Evolutionary conservation across 257 asterid species (phyloP).

Genomic region (Primulina eburnea): DNA sequence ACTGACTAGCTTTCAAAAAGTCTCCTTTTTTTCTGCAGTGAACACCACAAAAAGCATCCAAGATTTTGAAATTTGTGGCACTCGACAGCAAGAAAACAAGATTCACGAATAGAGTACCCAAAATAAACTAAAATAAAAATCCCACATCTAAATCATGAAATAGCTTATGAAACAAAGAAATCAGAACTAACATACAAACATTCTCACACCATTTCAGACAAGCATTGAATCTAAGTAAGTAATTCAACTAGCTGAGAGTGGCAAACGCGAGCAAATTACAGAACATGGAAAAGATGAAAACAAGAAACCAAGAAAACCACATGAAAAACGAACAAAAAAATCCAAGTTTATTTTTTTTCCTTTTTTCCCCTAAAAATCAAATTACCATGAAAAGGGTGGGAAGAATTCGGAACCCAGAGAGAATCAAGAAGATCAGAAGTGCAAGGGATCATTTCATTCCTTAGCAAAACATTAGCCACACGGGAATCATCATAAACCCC

Average conservation of each 20-base stretch:
- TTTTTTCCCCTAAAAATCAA: background rate
- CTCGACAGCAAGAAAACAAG: constrained; percentile 1
- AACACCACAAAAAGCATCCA: background rate
- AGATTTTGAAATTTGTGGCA: background rate
- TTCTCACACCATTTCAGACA: background rate
- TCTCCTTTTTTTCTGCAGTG: background rate
- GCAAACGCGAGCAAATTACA: background rate
- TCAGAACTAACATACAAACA: background rate
- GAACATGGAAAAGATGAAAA: no score
- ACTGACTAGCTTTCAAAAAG: background rate
- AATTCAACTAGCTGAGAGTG: no score
- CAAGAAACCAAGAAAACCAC: background rate
- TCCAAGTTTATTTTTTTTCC: background rate
- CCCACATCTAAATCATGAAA: no score
- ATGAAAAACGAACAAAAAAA: no score
- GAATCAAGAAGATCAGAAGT: constrained; percentile 62
- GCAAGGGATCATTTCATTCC: constrained; percentile 42
- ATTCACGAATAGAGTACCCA: no score
- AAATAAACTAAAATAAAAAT: no score
- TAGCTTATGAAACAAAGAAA: no score
- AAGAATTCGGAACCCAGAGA: constrained; percentile 58
- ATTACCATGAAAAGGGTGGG: constrained; percentile 72
- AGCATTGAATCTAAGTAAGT: background rate
- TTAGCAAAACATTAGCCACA: constrained; percentile 41
- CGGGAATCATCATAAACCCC: background rate